Conservation (phyloP, 768 basidiomycete genomes). For the Suillus tomentosus region DNA sequence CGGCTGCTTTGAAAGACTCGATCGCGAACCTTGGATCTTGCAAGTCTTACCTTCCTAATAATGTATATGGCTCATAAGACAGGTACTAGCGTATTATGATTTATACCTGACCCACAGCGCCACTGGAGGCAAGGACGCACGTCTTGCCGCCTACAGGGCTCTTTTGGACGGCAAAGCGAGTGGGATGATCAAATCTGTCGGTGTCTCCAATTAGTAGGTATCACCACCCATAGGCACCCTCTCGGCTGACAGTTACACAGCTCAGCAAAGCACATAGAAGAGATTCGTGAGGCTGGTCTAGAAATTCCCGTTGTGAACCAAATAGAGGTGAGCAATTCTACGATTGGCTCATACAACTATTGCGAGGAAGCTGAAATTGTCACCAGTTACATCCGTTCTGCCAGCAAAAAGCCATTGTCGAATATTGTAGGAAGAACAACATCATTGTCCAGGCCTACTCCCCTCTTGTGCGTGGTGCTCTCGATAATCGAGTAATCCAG, state of each 20-base stretch:
- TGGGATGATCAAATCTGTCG: conserved; percentile 63
- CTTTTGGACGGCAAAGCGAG: conserved; percentile 54
- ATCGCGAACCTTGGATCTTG: conserved; percentile 53
- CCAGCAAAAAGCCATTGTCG: conserved; percentile 38
- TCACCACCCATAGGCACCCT: not conserved
- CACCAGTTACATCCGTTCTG: conserved; percentile 34
- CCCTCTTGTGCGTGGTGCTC: conserved; percentile 35
- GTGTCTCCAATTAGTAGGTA: conserved; percentile 76
- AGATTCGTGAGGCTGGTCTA: conserved; percentile 60
- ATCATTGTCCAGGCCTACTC: conserved; percentile 45
- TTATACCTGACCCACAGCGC: conserved; percentile 75
- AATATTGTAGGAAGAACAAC: conserved; percentile 37
- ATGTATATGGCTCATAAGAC: not conserved
- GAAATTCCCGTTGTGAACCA: conserved; percentile 72
- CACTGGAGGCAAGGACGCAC: conserved; percentile 52
- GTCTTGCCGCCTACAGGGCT: conserved; percentile 68
- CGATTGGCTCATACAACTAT: not conserved
- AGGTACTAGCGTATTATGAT: conserved; percentile 54
- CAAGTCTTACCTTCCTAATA: conserved; percentile 26
- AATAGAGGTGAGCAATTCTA: conserved; percentile 54
- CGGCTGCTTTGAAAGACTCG: conserved; percentile 57
- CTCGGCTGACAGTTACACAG: conserved; percentile 33
- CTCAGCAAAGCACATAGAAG: conserved; percentile 64
- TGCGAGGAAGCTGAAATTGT: not conserved
- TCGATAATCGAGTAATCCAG: conserved; percentile 51